Percentiles rank a stretch among this genome's conserved stretches.
Evolutionary conservation across 306 rosid genomes (phyloP).

Genomic region (Castanospermum australe): DNA sequence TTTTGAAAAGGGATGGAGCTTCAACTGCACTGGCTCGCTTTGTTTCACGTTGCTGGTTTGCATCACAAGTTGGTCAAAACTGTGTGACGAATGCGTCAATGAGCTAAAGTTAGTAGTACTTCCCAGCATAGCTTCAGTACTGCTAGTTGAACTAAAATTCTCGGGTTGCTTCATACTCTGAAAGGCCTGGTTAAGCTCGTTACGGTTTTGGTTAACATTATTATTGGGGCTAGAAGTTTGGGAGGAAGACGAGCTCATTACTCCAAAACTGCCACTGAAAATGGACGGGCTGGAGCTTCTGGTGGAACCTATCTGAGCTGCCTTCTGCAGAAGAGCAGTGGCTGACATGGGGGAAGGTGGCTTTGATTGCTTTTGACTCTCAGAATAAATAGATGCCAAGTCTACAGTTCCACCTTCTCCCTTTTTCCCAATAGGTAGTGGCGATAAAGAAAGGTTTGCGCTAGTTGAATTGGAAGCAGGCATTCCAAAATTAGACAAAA

Average conservation of each 20-base stretch:
- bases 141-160: constrained; percentile 20
- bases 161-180: constrained; percentile 33
- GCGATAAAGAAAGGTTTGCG: constrained; percentile 47
- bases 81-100: constrained; percentile 40
- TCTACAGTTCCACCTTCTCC: constrained; percentile 45
- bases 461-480: constrained; percentile 38
- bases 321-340: constrained; percentile 62
- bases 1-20: constrained; percentile 27
- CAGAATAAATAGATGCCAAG: constrained; percentile 23
- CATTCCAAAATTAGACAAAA: constrained; percentile 42
- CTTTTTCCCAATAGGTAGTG: constrained; percentile 37
- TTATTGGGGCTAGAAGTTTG: constrained; percentile 27
- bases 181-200: constrained; percentile 3
- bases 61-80: constrained; percentile 45
- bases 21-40: constrained; percentile 33
- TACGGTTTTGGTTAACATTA: constrained; percentile 2
- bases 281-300: constrained; percentile 47
- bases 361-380: constrained; percentile 26
- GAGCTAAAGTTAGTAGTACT: constrained; percentile 7
- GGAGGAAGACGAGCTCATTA: constrained; percentile 55
- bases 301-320: constrained; percentile 74
- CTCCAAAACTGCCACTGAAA: constrained; percentile 51
- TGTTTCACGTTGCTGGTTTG: constrained; percentile 31
- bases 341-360: constrained; percentile 73
- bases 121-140: constrained; percentile 11